Evolutionary conservation across 202 grass and related monocot genomes (phyloP), one percentile per base, ranked within the genome.

Genomic region (Carex arenaria): DNA sequence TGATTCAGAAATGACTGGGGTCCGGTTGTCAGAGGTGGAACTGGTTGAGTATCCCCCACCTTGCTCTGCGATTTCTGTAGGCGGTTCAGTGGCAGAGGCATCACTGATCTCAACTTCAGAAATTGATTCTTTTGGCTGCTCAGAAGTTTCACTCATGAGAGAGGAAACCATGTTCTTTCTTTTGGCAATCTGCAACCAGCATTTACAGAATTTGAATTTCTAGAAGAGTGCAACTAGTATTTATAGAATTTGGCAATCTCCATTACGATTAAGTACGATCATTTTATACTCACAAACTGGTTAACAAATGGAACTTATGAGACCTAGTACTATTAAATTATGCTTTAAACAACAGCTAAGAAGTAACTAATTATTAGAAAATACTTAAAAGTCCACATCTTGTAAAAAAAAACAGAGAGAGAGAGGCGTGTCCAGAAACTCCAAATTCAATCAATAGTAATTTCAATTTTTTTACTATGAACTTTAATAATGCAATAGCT

Each of bases 161-260:
- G 85, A 87, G 28, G 65, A 82, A 64, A 67, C 68, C 49, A 64
- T 55, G 52, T 82, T 82, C 67, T 62, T 87, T 82, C 67, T 82
- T 82, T 66, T 43, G 62, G 79, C 79, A 67, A 87, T 76, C 85
- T 87, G 79, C 55, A 45, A 34, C 42, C 45, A 67, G 65, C 9
- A 67, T 56, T 67, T 64, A 13, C 17, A n/a, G 56, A 85, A 40
- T 36, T 77, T 43, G 15, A 38, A 59, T 55, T 67, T 53, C 7
- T 67, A 18, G 45, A 77, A 54, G 36, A 83, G 15, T 14, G 52
- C 1, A 3, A 34, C 42, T 30, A 67, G 65, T 14, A 67, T 56
- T 67, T 64, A 13, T 10, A n/a, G 56, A 85, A 40, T 36, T 77
- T 43, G 15, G 52, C 1, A 3, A 26, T 73, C 45, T 42, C 40